phyloP scores from a whole-genome alignment of 129 eudicot species.

The Artemisia annua region DNA sequence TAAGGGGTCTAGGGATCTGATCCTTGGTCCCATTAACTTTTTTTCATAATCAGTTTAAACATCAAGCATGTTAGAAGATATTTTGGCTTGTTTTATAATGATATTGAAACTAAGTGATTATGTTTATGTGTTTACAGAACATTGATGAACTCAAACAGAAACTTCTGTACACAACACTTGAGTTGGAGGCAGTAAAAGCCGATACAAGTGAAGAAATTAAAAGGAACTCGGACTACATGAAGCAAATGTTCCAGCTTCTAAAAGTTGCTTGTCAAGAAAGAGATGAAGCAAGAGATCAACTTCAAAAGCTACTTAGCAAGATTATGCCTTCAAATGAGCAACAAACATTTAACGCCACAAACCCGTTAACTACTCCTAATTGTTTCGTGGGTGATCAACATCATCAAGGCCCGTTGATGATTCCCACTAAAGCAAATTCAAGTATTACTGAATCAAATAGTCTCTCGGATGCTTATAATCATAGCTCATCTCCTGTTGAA shows the following conservation, averaged over 20 bases:
- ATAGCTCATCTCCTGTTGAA: conserved; percentile 39
- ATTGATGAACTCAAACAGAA: conserved; percentile 67
- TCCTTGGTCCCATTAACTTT: background rate
- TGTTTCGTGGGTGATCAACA: conserved; percentile 27
- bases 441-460: conserved; percentile 63
- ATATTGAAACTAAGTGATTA: background rate
- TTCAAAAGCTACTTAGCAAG: conserved; percentile 54
- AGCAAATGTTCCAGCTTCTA: conserved; percentile 51
- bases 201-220: conserved; percentile 58
- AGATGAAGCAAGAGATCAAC: conserved; percentile 82
- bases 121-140: conserved; percentile 34
- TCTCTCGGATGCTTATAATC: conserved; percentile 35
- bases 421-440: conserved; percentile 53
- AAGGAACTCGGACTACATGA: conserved; percentile 49
- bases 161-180: conserved; percentile 61
- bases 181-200: conserved; percentile 57
- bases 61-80: background rate
- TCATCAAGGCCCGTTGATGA: conserved; percentile 38
- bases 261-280: conserved; percentile 68
- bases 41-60: background rate
- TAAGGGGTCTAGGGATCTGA: conserved; percentile 13
- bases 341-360: conserved; percentile 21
- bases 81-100: background rate
- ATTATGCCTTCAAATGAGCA: conserved; percentile 35
- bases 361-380: conserved; percentile 1